Percentiles rank a stretch among this genome's conserved stretches.
Evolutionary conservation across 371 early-diverging fungal species (phyloP).

Genomic region (Circinella umbellata): DNA sequence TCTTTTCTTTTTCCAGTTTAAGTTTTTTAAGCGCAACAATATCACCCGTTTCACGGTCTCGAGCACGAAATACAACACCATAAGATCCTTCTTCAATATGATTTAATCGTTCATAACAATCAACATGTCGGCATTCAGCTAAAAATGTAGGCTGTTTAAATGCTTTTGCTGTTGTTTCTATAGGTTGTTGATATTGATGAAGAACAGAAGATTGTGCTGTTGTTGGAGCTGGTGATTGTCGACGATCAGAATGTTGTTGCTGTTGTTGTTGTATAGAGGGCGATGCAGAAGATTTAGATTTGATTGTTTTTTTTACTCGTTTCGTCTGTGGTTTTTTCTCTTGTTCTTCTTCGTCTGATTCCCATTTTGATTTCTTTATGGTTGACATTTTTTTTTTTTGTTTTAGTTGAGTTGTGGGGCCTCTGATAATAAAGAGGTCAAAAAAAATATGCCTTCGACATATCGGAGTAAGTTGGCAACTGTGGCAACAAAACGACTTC

Average conservation of each 20-base stretch:
- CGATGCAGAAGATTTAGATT: slow-evolving; percentile 10
- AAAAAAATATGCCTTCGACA: no score
- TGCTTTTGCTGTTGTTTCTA: neutral
- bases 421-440: no score
- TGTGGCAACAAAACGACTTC: no score
- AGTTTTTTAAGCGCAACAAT: slow-evolving; percentile 98
- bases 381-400: slow-evolving; percentile 1
- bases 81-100: slow-evolving; percentile 99
- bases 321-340: slow-evolving; percentile 16
- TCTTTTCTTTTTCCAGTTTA: slow-evolving; percentile 92
- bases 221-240: slow-evolving; percentile 4
- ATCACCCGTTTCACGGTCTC: slow-evolving; percentile 87
- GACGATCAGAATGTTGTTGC: neutral
- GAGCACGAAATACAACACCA: slow-evolving; percentile 98
- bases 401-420: no score
- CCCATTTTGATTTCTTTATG: slow-evolving; percentile 43
- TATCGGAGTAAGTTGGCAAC: no score
- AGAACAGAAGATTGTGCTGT: slow-evolving; percentile 9
- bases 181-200: neutral
- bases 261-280: neutral
- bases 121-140: slow-evolving; percentile 76
- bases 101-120: slow-evolving; percentile 90
- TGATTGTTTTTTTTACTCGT: slow-evolving; percentile 17
- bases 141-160: slow-evolving; percentile 19
- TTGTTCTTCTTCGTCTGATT: slow-evolving; percentile 35